Conservation (phyloP, 768 basidiomycete genomes). For the Podaxis mareebaensis region DNA sequence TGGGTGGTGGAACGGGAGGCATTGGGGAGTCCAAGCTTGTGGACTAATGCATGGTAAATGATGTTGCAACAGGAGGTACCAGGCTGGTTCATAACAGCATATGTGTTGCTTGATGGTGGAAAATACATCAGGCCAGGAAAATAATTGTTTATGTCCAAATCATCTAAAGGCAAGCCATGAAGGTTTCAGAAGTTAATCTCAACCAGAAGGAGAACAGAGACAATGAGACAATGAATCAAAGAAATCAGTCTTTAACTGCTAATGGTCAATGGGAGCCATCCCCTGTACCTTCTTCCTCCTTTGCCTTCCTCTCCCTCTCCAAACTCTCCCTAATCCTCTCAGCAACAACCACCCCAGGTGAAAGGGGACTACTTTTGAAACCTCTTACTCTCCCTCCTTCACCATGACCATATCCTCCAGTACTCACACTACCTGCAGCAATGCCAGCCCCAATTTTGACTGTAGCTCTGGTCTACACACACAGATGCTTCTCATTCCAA, state of each 20-base stretch:
- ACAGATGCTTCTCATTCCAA: too few species aligned
- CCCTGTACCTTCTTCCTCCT: not conserved
- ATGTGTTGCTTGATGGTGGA: too few species aligned
- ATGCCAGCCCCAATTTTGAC: constrained; percentile 1
- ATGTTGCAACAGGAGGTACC: too few species aligned
- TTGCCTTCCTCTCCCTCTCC: constrained; percentile 20
- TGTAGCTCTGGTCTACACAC: too few species aligned
- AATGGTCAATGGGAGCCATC: not conserved
- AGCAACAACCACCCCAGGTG: constrained; percentile 22
- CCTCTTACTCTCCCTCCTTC: constrained; percentile 45
- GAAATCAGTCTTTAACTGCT: not conserved
- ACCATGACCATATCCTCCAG: constrained; percentile 17
- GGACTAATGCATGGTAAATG: too few species aligned
- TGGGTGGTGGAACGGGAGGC: too few species aligned
- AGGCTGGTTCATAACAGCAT: too few species aligned
- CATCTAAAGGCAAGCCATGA: too few species aligned
- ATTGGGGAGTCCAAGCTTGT: too few species aligned
- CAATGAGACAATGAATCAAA: not conserved
- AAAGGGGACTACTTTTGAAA: constrained; percentile 74
- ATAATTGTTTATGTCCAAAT: too few species aligned
- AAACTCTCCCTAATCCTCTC: constrained; percentile 16
- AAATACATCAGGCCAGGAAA: too few species aligned
- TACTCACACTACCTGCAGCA: not conserved
- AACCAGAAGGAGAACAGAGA: not conserved
- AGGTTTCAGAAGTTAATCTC: too few species aligned